phyloP scores from a whole-genome alignment of 169 alveolate species.

The Ichthyophthirius multifiliis region DNA sequence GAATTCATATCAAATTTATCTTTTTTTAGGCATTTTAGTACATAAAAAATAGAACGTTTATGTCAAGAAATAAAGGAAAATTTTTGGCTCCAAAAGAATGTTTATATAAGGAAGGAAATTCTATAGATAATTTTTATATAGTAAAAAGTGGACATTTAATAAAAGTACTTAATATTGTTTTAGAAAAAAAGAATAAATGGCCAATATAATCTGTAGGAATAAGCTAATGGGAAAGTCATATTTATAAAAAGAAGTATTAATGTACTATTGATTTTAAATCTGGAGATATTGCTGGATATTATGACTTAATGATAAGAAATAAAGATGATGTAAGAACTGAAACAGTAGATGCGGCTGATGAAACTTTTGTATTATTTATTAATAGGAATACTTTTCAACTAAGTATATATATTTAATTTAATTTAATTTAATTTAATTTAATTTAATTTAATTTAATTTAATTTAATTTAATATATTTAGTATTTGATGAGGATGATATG shows the following conservation, averaged over 20 bases:
- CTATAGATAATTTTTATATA: slow-evolving; percentile 33
- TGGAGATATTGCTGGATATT: slow-evolving; percentile 20
- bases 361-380: slow-evolving; percentile 22
- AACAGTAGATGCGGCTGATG: slow-evolving; percentile 31
- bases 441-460: no score
- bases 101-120: slow-evolving; percentile 23
- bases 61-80: slow-evolving; percentile 34
- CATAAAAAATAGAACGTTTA: slow-evolving; percentile 24
- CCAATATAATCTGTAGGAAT: slow-evolving; percentile 14
- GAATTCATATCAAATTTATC: not conserved
- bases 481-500: slow-evolving; percentile 41
- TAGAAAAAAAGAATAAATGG: slow-evolving; percentile 34
- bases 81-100: slow-evolving; percentile 43
- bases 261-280: not conserved
- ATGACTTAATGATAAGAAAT: slow-evolving; percentile 20
- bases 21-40: slow-evolving; percentile 27
- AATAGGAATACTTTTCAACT: not conserved
- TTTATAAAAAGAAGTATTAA: not conserved
- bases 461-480: not conserved
- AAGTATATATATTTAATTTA: not conserved
- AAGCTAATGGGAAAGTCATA: slow-evolving; percentile 2
- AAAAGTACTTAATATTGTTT: slow-evolving; percentile 20
- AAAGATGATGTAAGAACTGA: slow-evolving; percentile 14
- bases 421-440: not conserved
- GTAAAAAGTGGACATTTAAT: slow-evolving; percentile 21